phyloP scores from a whole-genome alignment of 805 yeast species.

The Lipomyces orientalis region DNA sequence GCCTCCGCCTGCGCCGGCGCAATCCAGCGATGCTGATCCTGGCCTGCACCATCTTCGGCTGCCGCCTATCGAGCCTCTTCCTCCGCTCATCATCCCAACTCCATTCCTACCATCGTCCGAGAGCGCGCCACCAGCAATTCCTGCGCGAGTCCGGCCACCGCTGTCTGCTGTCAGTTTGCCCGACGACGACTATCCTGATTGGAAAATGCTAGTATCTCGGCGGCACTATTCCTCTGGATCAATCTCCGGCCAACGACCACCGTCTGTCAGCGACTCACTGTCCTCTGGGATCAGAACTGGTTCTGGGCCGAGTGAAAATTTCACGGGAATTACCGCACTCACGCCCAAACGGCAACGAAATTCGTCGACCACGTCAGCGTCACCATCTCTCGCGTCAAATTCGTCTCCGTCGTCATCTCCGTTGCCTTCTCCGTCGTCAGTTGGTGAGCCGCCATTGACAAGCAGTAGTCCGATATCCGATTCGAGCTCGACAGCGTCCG shows the following conservation, averaged over 20 bases:
- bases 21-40: neutral
- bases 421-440: conserved; percentile 3
- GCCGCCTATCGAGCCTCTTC: conserved; percentile 21
- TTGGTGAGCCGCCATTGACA: conserved; percentile 10
- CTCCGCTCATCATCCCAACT: conserved; percentile 19
- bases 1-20: conserved; percentile 1
- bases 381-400: neutral
- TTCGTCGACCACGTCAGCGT: neutral
- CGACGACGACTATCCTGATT: conserved; percentile 1
- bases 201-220: neutral
- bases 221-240: conserved; percentile 3
- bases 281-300: neutral
- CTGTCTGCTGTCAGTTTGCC: neutral
- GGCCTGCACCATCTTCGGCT: conserved; percentile 2
- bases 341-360: conserved; percentile 10
- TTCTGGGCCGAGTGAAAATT: neutral
- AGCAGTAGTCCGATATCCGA: conserved; percentile 13
- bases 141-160: conserved; percentile 12
- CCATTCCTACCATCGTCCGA: conserved; percentile 4
- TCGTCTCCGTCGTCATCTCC: conserved; percentile 14
- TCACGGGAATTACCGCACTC: neutral
- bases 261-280: neutral
- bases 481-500: conserved; percentile 4
- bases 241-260: neutral
- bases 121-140: conserved; percentile 9